Evolutionary conservation across 495 filamentous ascomycete genomes (phyloP).

Genomic region (Trichoderma orchidacearum): DNA sequence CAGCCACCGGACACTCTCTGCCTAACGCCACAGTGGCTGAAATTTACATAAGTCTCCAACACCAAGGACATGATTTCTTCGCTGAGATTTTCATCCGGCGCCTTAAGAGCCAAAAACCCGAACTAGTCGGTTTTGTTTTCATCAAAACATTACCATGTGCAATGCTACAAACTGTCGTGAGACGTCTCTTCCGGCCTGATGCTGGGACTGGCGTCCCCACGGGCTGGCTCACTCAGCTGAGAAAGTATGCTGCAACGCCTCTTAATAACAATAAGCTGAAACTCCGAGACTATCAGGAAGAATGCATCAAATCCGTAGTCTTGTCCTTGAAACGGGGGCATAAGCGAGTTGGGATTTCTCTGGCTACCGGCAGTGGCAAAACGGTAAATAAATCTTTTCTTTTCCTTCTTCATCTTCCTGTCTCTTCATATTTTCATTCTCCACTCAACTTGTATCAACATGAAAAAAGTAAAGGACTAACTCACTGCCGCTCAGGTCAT

Average conservation of each 20-base stretch:
- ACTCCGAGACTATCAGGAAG: slow-evolving; percentile 70
- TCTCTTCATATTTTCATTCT: too few relatives aligned
- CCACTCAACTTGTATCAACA: neutral
- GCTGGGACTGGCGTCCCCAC: neutral
- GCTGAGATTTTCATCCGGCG: neutral
- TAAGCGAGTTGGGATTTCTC: slow-evolving; percentile 70
- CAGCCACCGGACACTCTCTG: neutral
- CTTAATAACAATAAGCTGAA: slow-evolving; percentile 18
- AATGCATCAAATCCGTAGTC: slow-evolving; percentile 81
- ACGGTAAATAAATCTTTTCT: slow-evolving; percentile 43
- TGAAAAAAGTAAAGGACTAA: neutral
- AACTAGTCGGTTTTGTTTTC: too few relatives aligned
- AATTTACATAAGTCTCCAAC: neutral
- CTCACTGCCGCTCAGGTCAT: slow-evolving; percentile 48
- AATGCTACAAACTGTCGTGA: slow-evolving; percentile 1
- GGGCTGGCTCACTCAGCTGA: neutral
- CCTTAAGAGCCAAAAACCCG: too few relatives aligned
- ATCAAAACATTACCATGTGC: slow-evolving; percentile 4
- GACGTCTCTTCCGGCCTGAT: neutral
- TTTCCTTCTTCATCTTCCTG: neutral
- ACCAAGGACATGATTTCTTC: neutral
- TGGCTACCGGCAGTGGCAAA: slow-evolving; percentile 89
- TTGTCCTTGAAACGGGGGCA: slow-evolving; percentile 56
- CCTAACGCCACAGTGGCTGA: neutral
- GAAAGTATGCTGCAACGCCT: neutral